Evolutionary conservation across 2,329 filamentous ascomycete genomes (phyloP), one percentile per base, ranked within the genome.

Genomic region (Trichoderma gracile): DNA sequence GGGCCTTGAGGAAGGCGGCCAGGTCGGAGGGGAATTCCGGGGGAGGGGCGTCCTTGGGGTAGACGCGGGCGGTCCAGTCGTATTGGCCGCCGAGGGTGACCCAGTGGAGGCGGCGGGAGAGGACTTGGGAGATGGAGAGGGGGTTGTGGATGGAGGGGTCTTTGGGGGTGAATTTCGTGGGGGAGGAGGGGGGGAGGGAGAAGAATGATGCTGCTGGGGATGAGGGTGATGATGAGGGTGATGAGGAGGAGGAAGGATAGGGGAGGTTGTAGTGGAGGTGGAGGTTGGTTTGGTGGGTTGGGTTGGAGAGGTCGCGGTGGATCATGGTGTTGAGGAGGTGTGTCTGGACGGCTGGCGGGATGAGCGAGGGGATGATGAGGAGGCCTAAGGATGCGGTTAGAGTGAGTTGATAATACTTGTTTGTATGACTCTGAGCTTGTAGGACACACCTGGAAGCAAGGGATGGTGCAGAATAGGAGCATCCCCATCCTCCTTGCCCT

Each of bases 41-140:
- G 0, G 92, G 92, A 0, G 90, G 88, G 3, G 75, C 66, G n/a
- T 83, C 81, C 10, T 80, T 75, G 0, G 93, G 93, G 73, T 98
- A 98, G 14, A 86, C 79, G 69, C 96, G 93, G 64, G 86, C 85
- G 0, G 93, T 96, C 95, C 94, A 98, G 78, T 98, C 91, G 76
- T 98, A 98, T 75, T 98, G 95, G 0, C 93, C 94, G 56, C 95
- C 95, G 3, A 99, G 84, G 0, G 94, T 98, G 47, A 96, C 86
- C 95, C 95, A 99, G 69, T 94, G 92, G 25, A 98, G 84, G 67
- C 91, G 93, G 67, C 89, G 90, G 64, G 88, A 85, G 49, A 98
- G 81, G 33, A 94, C 86, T 71, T 89, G 88, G 55, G 84, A 80
- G 60, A 90, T 80, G 2, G 85, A 83, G 10, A 97, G 80, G 2